phyloP scores from a whole-genome alignment of 208 protist genomes.

The Wallacemonas sp. region DNA sequence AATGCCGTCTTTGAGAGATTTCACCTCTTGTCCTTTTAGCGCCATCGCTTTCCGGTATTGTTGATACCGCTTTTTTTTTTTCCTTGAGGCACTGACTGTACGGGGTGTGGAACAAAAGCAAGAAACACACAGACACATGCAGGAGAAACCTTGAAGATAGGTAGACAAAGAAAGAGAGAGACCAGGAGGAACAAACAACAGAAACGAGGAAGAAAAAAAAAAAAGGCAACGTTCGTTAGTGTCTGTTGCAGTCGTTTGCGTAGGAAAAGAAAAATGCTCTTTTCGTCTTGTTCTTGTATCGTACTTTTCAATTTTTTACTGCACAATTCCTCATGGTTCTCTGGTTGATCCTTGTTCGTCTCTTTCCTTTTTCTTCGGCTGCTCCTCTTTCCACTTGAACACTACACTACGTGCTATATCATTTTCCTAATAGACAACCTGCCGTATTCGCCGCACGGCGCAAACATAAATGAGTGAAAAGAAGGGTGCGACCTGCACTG shows the following conservation, averaged over 20 bases:
- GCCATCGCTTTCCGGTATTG: too few relatives aligned
- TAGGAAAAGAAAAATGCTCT: too few relatives aligned
- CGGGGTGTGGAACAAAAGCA: background rate
- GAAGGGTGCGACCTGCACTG: background rate
- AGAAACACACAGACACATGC: background rate
- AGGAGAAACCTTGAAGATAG: slow-evolving; percentile 9
- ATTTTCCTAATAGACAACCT: slow-evolving; percentile 10
- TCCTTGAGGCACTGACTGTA: background rate
- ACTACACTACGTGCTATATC: slow-evolving; percentile 12
- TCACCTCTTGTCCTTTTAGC: too few relatives aligned
- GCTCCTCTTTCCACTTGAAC: background rate
- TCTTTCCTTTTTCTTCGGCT: too few relatives aligned
- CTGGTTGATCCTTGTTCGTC: too few relatives aligned
- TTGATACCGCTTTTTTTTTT: background rate
- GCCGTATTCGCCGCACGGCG: background rate
- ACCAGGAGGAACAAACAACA: background rate
- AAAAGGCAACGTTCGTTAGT: too few relatives aligned
- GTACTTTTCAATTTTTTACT: too few relatives aligned
- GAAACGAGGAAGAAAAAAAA: too few relatives aligned
- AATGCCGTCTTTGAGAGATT: too few relatives aligned
- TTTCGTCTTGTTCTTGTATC: too few relatives aligned
- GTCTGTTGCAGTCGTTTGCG: too few relatives aligned
- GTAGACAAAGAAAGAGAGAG: background rate
- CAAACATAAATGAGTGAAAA: slow-evolving; percentile 1
- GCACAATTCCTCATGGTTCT: too few relatives aligned